Conservation (phyloP, 768 basidiomycete genomes). For the Rhizopogon rudus region DNA sequence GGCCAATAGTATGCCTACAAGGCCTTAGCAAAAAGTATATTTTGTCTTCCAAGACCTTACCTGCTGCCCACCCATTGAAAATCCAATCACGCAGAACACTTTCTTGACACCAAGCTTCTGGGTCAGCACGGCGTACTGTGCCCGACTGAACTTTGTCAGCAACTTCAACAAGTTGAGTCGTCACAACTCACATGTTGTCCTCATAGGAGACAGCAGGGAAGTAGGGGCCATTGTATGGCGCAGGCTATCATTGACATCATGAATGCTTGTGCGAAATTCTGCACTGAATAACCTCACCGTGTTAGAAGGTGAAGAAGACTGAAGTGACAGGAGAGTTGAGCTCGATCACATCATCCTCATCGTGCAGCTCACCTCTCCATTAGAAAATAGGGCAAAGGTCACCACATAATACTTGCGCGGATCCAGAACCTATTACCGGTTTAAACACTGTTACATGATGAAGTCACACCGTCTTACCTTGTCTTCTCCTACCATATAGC, state of each 20-base stretch:
- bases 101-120: conserved; percentile 40
- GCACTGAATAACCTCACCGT: conserved; percentile 19
- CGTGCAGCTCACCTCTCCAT: conserved; percentile 43
- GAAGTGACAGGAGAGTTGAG: background rate
- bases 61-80: conserved; percentile 59
- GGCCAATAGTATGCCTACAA: conserved; percentile 52
- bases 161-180: background rate
- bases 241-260: conserved; percentile 30
- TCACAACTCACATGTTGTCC: conserved; percentile 46
- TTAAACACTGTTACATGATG: background rate
- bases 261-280: background rate
- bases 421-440: conserved; percentile 35
- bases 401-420: conserved; percentile 49
- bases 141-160: conserved; percentile 32
- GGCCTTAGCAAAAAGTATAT: background rate
- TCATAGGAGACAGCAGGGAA: conserved; percentile 52
- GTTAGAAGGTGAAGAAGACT: conserved; percentile 63
- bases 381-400: conserved; percentile 54
- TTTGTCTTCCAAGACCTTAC: conserved; percentile 10
- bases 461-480: conserved; percentile 30
- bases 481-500: conserved; percentile 46
- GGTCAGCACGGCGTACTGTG: conserved; percentile 50
- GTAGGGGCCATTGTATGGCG: conserved; percentile 55
- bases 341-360: background rate
- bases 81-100: conserved; percentile 44